Conservation (phyloP, 164 flowering plant genomes). For the Santalum album region DNA sequence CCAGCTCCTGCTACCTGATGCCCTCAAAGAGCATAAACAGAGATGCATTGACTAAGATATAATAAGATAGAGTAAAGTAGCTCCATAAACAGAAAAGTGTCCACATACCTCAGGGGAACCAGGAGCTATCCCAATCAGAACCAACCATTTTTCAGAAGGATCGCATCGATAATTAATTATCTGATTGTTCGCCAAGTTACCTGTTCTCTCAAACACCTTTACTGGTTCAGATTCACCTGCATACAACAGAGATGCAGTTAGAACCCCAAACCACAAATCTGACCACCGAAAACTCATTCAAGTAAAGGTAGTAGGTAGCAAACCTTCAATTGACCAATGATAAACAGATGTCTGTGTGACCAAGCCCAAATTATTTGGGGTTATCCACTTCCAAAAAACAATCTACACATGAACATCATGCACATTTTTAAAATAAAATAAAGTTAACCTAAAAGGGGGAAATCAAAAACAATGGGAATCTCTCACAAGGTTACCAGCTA, state of each 20-base stretch:
- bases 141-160: slow-evolving; percentile 95
- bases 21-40: no score
- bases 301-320: neutral
- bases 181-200: slow-evolving; percentile 83
- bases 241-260: slow-evolving; percentile 10
- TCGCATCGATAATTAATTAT: slow-evolving; percentile 90
- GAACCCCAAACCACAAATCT: neutral
- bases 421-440: slow-evolving; percentile 1
- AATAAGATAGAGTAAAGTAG: no score
- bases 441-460: no score
- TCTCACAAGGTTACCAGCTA: no score
- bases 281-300: neutral
- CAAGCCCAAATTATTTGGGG: slow-evolving; percentile 77
- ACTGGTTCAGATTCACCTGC: slow-evolving; percentile 96
- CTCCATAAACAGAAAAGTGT: no score
- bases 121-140: slow-evolving; percentile 96
- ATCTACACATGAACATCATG: slow-evolving; percentile 33
- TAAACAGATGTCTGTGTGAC: slow-evolving; percentile 96
- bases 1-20: no score
- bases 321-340: slow-evolving; percentile 98
- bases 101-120: slow-evolving; percentile 98
- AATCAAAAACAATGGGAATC: no score
- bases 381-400: slow-evolving; percentile 99
- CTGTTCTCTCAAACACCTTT: slow-evolving; percentile 95
- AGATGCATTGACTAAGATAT: no score